phyloP scores from a whole-genome alignment of 129 eudicot genomes.

The Smallanthus sonchifolius region DNA sequence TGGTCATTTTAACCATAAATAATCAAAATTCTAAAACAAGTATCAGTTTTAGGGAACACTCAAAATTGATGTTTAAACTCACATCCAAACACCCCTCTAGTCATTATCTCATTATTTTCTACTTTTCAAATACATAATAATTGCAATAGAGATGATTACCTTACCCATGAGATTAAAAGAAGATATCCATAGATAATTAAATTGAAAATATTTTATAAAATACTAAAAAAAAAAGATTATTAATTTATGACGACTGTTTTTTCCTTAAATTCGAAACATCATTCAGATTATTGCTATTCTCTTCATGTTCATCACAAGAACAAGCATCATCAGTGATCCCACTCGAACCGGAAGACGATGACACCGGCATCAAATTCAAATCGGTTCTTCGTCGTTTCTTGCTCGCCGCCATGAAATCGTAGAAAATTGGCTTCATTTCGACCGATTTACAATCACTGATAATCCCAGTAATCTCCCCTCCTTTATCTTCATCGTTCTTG shows the following conservation, averaged over 20 bases:
- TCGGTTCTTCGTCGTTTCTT: not conserved
- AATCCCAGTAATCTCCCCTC: not conserved
- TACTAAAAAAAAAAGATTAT: not conserved
- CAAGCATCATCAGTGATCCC: slow-evolving; percentile 4
- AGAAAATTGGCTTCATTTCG: not conserved
- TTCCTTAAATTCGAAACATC: not conserved
- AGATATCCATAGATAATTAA: not conserved
- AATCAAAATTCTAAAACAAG: not conserved
- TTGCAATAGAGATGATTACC: not conserved
- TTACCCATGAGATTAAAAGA: not conserved
- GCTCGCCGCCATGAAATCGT: slow-evolving; percentile 5
- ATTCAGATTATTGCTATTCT: not conserved
- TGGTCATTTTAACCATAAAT: not conserved
- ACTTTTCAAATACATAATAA: not conserved
- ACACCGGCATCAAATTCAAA: not conserved
- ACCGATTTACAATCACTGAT: not conserved
- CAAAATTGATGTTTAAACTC: not conserved
- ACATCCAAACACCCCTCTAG: not conserved
- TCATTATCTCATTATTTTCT: not conserved
- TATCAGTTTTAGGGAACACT: not conserved
- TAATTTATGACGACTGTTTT: not conserved
- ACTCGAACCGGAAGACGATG: slow-evolving; percentile 2
- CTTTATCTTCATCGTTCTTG: not conserved
- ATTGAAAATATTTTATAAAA: not conserved
- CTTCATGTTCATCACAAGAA: slow-evolving; percentile 4